Evolutionary conservation across 73 alveolate genomes (phyloP).

Genomic region (Paramecium sonneborni): DNA sequence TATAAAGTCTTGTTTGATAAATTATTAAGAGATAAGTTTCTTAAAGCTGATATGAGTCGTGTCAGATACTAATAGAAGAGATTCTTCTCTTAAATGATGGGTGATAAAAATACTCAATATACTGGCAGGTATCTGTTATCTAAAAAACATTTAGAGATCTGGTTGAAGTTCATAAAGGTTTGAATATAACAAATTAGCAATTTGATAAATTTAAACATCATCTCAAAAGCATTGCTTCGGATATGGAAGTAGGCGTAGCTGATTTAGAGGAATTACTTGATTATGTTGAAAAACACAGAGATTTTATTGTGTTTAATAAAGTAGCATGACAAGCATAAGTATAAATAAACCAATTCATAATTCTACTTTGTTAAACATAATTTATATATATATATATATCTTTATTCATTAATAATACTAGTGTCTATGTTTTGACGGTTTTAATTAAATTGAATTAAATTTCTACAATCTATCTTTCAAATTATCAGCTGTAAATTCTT

Average conservation of each 20-base stretch:
- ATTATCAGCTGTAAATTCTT: constrained; percentile 14
- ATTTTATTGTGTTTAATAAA: neutral
- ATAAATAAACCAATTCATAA: neutral
- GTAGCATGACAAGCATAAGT: neutral
- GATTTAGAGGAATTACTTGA: constrained; percentile 9
- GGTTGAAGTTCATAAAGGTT: neutral
- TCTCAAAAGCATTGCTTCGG: constrained; percentile 2
- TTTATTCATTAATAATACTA: neutral
- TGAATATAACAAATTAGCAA: constrained; percentile 19
- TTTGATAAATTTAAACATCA: constrained; percentile 13
- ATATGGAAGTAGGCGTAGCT: constrained; percentile 18
- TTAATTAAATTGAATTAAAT: neutral
- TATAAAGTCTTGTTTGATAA: constrained; percentile 44
- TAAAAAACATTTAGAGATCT: neutral
- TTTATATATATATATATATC: neutral
- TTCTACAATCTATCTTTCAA: constrained; percentile 22
- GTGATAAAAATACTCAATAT: constrained; percentile 27
- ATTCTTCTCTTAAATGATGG: constrained; percentile 54
- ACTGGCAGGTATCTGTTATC: constrained; percentile 19
- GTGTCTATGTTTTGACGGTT: neutral
- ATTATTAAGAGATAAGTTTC: constrained; percentile 27
- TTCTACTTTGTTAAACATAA: neutral
- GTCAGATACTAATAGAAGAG: constrained; percentile 47
- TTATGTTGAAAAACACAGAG: constrained; percentile 44
- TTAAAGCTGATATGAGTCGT: constrained; percentile 52